phyloP scores from a whole-genome alignment of 1,284 basidiomycete species.

The Microbotryum intermedium region DNA sequence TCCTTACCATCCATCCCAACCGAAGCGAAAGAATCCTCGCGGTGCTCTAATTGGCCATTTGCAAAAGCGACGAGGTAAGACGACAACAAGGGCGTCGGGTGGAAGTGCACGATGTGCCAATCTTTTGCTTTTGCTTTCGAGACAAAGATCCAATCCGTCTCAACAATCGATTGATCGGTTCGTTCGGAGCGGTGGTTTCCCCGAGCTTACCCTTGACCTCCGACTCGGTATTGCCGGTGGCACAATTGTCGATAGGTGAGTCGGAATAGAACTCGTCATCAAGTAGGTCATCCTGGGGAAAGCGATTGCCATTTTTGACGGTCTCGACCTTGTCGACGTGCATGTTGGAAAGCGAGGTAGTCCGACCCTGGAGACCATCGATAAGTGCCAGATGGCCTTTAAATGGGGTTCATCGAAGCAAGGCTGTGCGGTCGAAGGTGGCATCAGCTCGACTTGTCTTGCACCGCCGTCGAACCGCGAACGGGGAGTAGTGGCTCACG shows the following conservation, averaged over 20 bases:
- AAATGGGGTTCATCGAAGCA: conserved; percentile 86
- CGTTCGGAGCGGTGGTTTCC: too few relatives aligned
- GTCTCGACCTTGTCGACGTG: conserved; percentile 53
- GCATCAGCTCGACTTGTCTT: too few relatives aligned
- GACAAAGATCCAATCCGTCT: too few relatives aligned
- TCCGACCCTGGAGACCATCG: conserved; percentile 67
- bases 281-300: not conserved
- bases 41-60: conserved; percentile 67
- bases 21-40: conserved; percentile 69
- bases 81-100: conserved; percentile 54
- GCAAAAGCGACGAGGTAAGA: conserved; percentile 89
- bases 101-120: conserved; percentile 37
- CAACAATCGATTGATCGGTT: too few relatives aligned
- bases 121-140: conserved; percentile 28
- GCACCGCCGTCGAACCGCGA: too few relatives aligned
- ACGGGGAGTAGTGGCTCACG: not conserved
- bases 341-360: conserved; percentile 70
- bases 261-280: conserved; percentile 19
- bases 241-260: conserved; percentile 40
- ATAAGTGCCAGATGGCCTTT: conserved; percentile 76
- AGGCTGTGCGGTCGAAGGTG: conserved; percentile 37
- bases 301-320: conserved; percentile 29
- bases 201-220: conserved; percentile 24
- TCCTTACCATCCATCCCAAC: conserved; percentile 62
- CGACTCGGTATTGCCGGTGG: conserved; percentile 27